A percentile compares a stretch with the other conserved stretches of the same genome.
These are phyloP conservation scores for Candida glucosophila DNA, from an alignment of 1,139 yeast genomes.

Conservation along the genomic window DNA sequence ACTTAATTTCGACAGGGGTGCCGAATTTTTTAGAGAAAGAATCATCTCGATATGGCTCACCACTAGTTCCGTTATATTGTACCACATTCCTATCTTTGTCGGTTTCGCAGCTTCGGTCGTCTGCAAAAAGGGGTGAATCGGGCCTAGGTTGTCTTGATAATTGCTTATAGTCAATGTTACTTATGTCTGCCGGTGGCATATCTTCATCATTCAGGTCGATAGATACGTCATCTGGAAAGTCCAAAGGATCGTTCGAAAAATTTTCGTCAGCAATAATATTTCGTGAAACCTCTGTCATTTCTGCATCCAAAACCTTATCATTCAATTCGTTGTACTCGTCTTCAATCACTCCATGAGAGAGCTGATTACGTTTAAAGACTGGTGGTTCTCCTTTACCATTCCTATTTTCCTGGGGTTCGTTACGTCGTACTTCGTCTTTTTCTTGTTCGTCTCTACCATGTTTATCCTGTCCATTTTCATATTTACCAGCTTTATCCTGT, in stretches of 20 bases:
- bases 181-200: slow-evolving; percentile 27
- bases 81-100: not conserved
- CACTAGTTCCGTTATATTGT: not conserved
- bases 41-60: slow-evolving; percentile 4
- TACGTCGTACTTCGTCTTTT: too few relatives aligned
- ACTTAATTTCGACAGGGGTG: slow-evolving; percentile 38
- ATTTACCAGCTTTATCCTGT: too few relatives aligned
- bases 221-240: slow-evolving; percentile 7
- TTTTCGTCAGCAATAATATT: slow-evolving; percentile 17
- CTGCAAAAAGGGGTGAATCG: too few relatives aligned
- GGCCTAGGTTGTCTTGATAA: slow-evolving; percentile 8
- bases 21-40: slow-evolving; percentile 1
- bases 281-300: slow-evolving; percentile 26
- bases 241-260: slow-evolving; percentile 5
- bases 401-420: too few relatives aligned
- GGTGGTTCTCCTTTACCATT: too few relatives aligned
- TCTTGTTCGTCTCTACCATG: too few relatives aligned
- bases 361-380: slow-evolving; percentile 20
- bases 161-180: slow-evolving; percentile 32
- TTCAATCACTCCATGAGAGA: slow-evolving; percentile 33
- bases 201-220: too few relatives aligned
- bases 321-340: slow-evolving; percentile 40
- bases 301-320: slow-evolving; percentile 35
- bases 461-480: too few relatives aligned
- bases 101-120: not conserved